Evolutionary conservation across 2,329 filamentous ascomycete genomes (phyloP).

Genomic region (Aureobasidium sp.): DNA sequence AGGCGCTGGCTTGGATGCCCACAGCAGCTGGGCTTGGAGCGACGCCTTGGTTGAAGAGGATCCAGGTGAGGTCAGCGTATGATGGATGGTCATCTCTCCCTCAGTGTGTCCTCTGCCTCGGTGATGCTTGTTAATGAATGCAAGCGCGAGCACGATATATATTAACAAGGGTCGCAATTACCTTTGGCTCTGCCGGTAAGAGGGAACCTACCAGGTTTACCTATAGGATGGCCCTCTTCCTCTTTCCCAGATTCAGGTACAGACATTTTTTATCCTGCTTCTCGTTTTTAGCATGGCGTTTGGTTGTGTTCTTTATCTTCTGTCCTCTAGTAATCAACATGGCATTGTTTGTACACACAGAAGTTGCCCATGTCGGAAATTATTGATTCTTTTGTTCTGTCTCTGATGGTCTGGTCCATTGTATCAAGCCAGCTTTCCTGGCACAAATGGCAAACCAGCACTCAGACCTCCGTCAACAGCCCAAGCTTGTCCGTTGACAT

Average conservation of each 20-base stretch:
- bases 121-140: too few relatives aligned
- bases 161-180: background rate
- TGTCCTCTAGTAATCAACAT: background rate
- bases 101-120: too few relatives aligned
- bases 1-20: background rate
- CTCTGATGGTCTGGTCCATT: background rate
- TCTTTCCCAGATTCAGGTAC: background rate
- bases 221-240: background rate
- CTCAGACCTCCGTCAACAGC: constrained; percentile 85
- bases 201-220: background rate
- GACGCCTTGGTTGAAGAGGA: constrained; percentile 9
- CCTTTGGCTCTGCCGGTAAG: background rate
- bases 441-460: constrained; percentile 80
- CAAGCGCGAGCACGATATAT: background rate
- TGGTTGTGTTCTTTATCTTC: background rate
- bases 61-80: constrained; percentile 12
- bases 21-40: background rate
- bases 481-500: constrained; percentile 93
- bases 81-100: background rate
- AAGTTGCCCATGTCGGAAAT: background rate
- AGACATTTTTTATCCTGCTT: background rate
- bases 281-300: constrained; percentile 7
- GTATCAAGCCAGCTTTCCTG: constrained; percentile 59
- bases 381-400: background rate
- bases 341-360: background rate